A percentile compares a stretch with the other conserved stretches of the same genome.
These are phyloP conservation scores for Agrocybe praecox DNA, from an alignment of 768 basidiomycete species.

Conservation along the genomic window DNA sequence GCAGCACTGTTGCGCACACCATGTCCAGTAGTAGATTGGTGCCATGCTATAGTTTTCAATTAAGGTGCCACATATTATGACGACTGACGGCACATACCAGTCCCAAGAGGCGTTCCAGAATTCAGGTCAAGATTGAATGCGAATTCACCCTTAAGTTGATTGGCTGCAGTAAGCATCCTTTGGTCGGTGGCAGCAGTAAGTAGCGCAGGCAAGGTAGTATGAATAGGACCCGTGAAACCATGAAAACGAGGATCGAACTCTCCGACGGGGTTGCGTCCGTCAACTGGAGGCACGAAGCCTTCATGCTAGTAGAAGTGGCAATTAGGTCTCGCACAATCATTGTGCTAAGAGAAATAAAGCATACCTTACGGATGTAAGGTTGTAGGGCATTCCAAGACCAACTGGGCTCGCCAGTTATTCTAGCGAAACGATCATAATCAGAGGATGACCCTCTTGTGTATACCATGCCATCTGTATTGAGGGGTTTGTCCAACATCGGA, in stretches of 20 bases:
- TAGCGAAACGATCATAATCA: constrained; percentile 8
- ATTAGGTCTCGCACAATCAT: background rate
- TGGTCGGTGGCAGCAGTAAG: constrained; percentile 19
- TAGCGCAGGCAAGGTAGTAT: constrained; percentile 1
- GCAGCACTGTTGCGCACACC: background rate
- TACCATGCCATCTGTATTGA: background rate
- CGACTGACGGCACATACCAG: constrained; percentile 17
- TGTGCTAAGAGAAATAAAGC: background rate
- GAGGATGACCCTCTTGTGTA: constrained; percentile 6
- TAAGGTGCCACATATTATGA: too few species aligned
- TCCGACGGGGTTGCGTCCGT: constrained; percentile 28
- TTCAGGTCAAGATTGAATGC: constrained; percentile 31
- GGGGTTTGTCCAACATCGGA: background rate
- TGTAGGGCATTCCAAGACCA: constrained; percentile 11
- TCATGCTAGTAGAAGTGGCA: constrained; percentile 25
- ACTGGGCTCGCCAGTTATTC: constrained; percentile 4
- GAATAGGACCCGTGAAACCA: constrained; percentile 4
- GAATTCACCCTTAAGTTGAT: constrained; percentile 27
- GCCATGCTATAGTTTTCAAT: background rate
- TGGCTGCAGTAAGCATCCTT: constrained; percentile 19
- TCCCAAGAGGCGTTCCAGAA: constrained; percentile 30
- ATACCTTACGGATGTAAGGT: constrained; percentile 7
- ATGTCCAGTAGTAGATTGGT: background rate
- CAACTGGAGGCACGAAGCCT: constrained; percentile 24
- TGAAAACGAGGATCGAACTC: constrained; percentile 32